Conservation (phyloP, 2,329 filamentous ascomycete genomes). For the Penicillium digitatum region DNA sequence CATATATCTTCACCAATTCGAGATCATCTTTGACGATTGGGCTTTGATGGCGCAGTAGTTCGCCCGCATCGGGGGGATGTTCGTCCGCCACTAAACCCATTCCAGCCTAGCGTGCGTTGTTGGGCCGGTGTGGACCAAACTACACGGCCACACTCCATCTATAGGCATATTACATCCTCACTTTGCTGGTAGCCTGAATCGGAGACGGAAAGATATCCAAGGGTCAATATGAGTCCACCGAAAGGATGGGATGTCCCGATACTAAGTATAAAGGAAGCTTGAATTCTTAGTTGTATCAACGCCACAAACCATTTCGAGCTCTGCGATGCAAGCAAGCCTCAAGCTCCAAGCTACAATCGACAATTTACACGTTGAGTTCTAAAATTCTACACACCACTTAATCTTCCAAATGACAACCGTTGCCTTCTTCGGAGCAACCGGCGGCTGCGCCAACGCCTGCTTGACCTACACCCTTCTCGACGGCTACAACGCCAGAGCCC, state of each 20-base stretch:
- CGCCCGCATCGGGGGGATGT: neutral
- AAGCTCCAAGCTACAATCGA: neutral
- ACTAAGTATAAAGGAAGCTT: neutral
- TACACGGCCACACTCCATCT: neutral
- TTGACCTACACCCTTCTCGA: constrained; percentile 45
- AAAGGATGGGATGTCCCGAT: neutral
- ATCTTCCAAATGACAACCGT: constrained; percentile 29
- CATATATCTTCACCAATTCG: neutral
- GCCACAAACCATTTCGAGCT: neutral
- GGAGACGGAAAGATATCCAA: neutral
- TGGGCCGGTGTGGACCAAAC: neutral
- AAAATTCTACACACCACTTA: neutral
- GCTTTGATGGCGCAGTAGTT: neutral
- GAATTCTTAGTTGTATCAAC: neutral
- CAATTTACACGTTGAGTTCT: neutral
- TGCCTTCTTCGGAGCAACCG: constrained; percentile 53
- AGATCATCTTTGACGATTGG: neutral
- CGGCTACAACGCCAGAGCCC: constrained; percentile 45
- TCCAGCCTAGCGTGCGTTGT: neutral
- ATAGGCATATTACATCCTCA: neutral
- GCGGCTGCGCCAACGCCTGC: constrained; percentile 45
- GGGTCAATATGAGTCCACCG: neutral
- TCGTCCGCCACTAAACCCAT: neutral
- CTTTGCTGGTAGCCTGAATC: neutral
- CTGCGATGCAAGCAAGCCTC: neutral